Percentiles rank a stretch among this genome's conserved stretches.
Conservation (phyloP, 257 asterid genomes). For the Haberlea rhodopensis region DNA sequence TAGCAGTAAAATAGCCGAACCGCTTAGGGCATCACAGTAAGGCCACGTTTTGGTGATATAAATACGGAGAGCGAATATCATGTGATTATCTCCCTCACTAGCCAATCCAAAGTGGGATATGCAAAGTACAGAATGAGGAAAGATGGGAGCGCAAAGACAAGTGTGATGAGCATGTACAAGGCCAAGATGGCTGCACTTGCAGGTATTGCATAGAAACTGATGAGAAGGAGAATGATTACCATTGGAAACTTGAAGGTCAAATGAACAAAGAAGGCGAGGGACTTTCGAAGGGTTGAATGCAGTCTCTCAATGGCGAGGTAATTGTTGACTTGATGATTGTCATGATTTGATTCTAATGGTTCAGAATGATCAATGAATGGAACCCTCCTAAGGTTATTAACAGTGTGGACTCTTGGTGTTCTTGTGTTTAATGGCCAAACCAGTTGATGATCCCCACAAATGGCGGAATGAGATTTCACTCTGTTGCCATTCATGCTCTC, state of each 20-base stretch:
- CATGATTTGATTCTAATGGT: conserved; percentile 42
- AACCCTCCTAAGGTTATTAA: conserved; percentile 39
- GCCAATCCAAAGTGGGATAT: conserved; percentile 95
- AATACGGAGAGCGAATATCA: conserved; percentile 30
- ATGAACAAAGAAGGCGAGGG: conserved; percentile 67
- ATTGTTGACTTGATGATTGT: conserved; percentile 29
- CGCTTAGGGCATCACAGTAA: not conserved
- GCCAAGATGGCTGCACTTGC: conserved; percentile 88
- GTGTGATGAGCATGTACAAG: conserved; percentile 66
- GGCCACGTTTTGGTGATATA: not conserved
- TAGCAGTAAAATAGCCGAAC: conserved; percentile 4
- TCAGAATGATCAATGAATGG: conserved; percentile 36
- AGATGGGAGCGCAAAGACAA: conserved; percentile 78
- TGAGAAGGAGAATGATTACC: conserved; percentile 73
- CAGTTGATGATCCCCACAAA: conserved; percentile 50
- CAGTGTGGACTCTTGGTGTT: conserved; percentile 33
- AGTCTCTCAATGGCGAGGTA: conserved; percentile 53
- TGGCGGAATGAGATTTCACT: conserved; percentile 51
- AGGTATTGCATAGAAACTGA: conserved; percentile 70
- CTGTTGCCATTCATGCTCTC: conserved; percentile 95
- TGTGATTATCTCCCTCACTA: conserved; percentile 79
- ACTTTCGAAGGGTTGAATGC: conserved; percentile 51
- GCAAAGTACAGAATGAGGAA: conserved; percentile 85
- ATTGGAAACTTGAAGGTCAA: conserved; percentile 84
- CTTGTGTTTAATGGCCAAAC: conserved; percentile 47